Evolutionary conservation across 495 filamentous ascomycete species (phyloP).

Genomic region (Stereocaulon alpinum): DNA sequence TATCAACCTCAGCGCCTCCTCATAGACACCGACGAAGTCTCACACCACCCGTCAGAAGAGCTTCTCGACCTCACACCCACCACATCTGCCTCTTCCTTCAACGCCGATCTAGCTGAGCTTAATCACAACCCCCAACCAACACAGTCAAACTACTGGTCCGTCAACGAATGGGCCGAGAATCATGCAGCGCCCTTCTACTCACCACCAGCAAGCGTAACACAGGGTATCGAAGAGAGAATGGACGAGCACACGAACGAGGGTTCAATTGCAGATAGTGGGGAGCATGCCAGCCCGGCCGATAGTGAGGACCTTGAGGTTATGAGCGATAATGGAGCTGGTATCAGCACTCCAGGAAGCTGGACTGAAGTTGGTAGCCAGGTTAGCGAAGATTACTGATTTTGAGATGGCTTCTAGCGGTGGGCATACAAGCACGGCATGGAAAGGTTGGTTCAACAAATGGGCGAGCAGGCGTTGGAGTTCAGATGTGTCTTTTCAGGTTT

Average conservation of each 20-base stretch:
- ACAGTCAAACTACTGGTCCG: constrained; percentile 27
- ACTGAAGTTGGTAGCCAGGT: constrained; percentile 67
- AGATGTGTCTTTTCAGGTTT: too few species aligned
- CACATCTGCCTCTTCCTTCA: constrained; percentile 16
- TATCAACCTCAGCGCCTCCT: constrained; percentile 16
- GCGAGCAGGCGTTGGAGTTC: not conserved
- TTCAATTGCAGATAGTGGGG: constrained; percentile 20
- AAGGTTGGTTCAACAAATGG: not conserved
- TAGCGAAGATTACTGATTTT: constrained; percentile 34
- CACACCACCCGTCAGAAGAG: constrained; percentile 33
- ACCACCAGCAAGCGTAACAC: constrained; percentile 21
- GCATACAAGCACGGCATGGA: not conserved
- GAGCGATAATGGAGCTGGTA: constrained; percentile 54
- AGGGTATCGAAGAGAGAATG: constrained; percentile 26
- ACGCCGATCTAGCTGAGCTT: constrained; percentile 28
- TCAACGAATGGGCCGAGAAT: constrained; percentile 28
- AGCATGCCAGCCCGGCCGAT: constrained; percentile 20
- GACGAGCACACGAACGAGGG: constrained; percentile 24
- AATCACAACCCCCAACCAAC: constrained; percentile 27
- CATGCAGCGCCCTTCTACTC: constrained; percentile 23
- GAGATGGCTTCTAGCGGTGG: not conserved
- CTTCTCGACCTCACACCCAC: constrained; percentile 39
- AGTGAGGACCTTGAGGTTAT: constrained; percentile 45
- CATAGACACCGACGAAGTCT: constrained; percentile 30
- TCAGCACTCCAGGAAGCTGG: constrained; percentile 62